These are phyloP conservation scores for Chenopodium berlandieri DNA, from an alignment of 148 eudicot genomes.

Conservation along the genomic window DNA sequence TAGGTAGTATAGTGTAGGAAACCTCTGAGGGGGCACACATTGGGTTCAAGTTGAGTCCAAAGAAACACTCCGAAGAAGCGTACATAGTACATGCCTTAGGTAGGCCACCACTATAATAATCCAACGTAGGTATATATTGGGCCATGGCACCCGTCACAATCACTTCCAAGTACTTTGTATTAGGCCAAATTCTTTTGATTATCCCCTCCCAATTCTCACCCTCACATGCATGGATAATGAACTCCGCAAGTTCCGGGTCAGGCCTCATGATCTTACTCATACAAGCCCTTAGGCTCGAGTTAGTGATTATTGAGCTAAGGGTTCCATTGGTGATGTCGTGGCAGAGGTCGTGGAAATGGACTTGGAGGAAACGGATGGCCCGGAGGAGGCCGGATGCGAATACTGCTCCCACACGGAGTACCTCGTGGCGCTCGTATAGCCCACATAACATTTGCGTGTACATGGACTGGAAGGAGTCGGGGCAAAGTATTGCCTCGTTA, in stretches of 20 bases:
- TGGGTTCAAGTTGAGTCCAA: constrained; percentile 72
- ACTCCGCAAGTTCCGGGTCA: constrained; percentile 46
- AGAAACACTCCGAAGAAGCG: constrained; percentile 67
- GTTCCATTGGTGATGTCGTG: constrained; percentile 48
- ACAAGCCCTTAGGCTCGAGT: constrained; percentile 41
- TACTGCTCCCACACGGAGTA: constrained; percentile 67
- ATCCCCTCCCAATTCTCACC: constrained; percentile 73
- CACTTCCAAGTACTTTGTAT: constrained; percentile 69
- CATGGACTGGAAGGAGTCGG: constrained; percentile 82
- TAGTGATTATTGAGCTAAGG: constrained; percentile 41
- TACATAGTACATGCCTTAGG: constrained; percentile 68
- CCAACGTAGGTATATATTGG: constrained; percentile 64
- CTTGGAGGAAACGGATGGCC: constrained; percentile 68
- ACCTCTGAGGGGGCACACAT: constrained; percentile 63
- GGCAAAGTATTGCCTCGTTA: constrained; percentile 61
- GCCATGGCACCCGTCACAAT: constrained; percentile 76
- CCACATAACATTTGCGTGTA: constrained; percentile 89
- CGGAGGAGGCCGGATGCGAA: constrained; percentile 86
- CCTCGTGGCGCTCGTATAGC: constrained; percentile 49
- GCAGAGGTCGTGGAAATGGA: constrained; percentile 50
- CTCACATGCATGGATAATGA: constrained; percentile 41
- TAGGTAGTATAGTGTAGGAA: constrained; percentile 77
- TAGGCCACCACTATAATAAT: constrained; percentile 67
- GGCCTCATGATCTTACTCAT: constrained; percentile 49
- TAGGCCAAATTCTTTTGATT: constrained; percentile 76